phyloP scores from a whole-genome alignment of 78 protist genomes.

The Dictyostelium intermedium region DNA sequence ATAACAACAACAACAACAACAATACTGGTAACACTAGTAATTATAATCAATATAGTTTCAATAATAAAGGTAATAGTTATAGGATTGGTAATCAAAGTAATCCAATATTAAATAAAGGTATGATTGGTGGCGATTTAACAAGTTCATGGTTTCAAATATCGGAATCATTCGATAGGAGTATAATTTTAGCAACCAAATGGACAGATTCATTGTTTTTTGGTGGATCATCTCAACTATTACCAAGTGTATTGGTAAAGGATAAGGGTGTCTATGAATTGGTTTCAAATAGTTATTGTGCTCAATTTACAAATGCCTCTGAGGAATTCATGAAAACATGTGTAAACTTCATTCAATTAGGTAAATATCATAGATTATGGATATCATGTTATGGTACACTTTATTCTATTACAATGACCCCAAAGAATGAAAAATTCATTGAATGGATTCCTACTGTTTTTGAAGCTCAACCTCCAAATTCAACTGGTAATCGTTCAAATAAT shows the following conservation, averaged over 20 bases:
- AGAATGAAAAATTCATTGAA: conserved; percentile 35
- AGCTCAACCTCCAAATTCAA: background rate
- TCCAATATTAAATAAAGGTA: background rate
- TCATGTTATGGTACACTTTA: background rate
- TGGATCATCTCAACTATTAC: background rate
- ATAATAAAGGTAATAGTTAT: background rate
- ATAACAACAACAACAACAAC: background rate
- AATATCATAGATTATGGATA: conserved; percentile 62
- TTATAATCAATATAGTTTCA: background rate
- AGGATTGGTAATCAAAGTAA: background rate
- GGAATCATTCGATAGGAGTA: background rate
- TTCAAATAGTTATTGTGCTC: conserved; percentile 16
- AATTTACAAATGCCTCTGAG: conserved; percentile 49
- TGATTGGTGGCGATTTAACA: conserved; percentile 31
- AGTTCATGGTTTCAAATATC: conserved; percentile 47
- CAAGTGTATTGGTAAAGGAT: conserved; percentile 15
- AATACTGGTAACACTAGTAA: background rate
- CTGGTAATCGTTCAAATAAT: background rate
- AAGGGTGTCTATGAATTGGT: conserved; percentile 46
- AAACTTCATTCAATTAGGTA: conserved; percentile 58
- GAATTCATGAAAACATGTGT: conserved; percentile 39
- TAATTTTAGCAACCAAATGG: conserved; percentile 28
- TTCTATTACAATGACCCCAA: conserved; percentile 61
- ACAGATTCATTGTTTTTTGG: conserved; percentile 65
- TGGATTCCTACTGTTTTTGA: conserved; percentile 34